Base-by-base conservation (phyloP, 2,329 filamentous ascomycete species). In the Penicillium sclerotigenum region DNA sequence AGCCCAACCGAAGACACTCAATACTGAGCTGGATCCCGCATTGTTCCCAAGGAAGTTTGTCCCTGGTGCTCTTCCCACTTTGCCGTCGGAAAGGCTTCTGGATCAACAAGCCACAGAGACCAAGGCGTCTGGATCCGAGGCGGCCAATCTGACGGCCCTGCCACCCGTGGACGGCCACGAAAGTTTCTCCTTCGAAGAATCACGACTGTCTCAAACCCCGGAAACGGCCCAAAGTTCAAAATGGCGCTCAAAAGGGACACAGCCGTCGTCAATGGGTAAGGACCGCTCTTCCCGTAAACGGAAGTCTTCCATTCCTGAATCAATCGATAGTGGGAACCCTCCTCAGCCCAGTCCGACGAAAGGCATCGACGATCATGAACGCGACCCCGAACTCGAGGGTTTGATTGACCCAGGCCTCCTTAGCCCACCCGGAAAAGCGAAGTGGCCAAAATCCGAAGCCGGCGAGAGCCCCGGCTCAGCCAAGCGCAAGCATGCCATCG, bases 51-150 rank as follows among this genome's bases (percentile, higher is more conserved):
- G 66, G 22, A 70, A 69, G 43, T 79, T 79, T 43, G 70, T 75
- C 2, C 76, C 77, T 0, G 75, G 76, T 10, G 71, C 69, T 49
- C 65, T 80, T 7, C 71, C 77, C 6, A 73, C 75, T 8, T 64
- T 80, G 29, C 78, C 76, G 1, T 80, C 77, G 2, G 78, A 80
- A 60, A 66, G 77, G 57, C 65, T 79, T 24, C 66, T 79, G 6
- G 68, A 73, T 53, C 66, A 67, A 10, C 74, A 74, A 43, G 57
- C 55, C 40, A 49, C 65, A 28, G 54, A 59, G 36, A 45, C 54
- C 14, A 47, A 52, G 37, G 56, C 59, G 4, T 55, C 63, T 10
- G 56, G 55, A 18, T 34, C 57, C 33, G 42, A 56, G 8, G 29
- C 40, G 10, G 28, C 22, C n/a, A 51, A 51, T 31, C 6, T 50